Evolutionary conservation across 2,329 filamentous ascomycete genomes (phyloP).

Genomic region (Kalaharituber pfeilii): DNA sequence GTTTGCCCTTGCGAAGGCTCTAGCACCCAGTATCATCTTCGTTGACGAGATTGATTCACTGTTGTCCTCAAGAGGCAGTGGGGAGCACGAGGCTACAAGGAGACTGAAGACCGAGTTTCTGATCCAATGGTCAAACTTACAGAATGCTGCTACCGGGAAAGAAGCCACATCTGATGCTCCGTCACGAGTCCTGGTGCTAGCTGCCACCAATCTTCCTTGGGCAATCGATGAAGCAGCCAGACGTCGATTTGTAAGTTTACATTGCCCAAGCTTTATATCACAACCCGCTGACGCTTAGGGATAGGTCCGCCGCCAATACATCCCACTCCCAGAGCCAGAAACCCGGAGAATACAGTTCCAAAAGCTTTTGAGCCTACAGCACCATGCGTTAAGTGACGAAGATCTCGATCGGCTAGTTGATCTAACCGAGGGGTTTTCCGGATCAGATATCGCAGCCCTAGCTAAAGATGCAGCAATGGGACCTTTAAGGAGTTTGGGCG

Average conservation of each 20-base stretch:
- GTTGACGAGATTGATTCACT: conserved; percentile 96
- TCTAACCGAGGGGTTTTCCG: conserved; percentile 86
- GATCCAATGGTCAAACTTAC: conserved; percentile 91
- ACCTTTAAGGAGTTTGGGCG: conserved; percentile 78
- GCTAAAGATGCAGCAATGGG: conserved; percentile 98
- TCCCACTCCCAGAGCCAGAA: conserved; percentile 71
- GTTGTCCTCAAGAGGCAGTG: conserved; percentile 63
- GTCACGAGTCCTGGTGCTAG: conserved; percentile 76
- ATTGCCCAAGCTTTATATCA: not conserved
- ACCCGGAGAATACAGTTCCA: conserved; percentile 65
- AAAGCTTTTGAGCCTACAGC: conserved; percentile 70
- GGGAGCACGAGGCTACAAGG: conserved; percentile 82
- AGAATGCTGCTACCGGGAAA: conserved; percentile 74
- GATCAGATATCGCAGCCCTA: conserved; percentile 87
- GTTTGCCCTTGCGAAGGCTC: conserved; percentile 70
- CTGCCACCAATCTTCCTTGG: conserved; percentile 87
- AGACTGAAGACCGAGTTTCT: conserved; percentile 96
- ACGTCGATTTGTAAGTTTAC: conserved; percentile 54
- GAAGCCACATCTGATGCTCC: conserved; percentile 61
- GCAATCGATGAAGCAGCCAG: conserved; percentile 92
- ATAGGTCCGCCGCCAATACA: conserved; percentile 58
- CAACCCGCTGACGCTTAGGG: not conserved
- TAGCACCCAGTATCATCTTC: conserved; percentile 93
- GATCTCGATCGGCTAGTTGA: conserved; percentile 61
- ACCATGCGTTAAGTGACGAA: conserved; percentile 53